phyloP scores from a whole-genome alignment of 2,329 filamentous ascomycete genomes.

The Phaeomoniella chlamydospora region DNA sequence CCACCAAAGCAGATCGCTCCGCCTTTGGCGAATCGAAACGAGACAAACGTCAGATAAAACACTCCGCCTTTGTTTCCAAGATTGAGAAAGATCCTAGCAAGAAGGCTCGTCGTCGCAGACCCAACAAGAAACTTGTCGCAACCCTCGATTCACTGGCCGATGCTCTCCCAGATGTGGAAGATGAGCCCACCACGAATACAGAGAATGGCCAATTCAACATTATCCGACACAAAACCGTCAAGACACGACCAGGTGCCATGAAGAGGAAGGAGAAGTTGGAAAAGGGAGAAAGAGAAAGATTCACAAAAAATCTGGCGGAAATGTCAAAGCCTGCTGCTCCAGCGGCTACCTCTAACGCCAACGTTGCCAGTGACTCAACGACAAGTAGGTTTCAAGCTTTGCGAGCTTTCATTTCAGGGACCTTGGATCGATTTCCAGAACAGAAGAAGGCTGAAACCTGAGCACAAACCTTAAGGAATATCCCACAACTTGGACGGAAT shows the following conservation, averaged over 20 bases:
- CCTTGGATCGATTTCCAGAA: constrained; percentile 5
- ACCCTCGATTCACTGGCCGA: constrained; percentile 64
- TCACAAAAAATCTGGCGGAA: constrained; percentile 68
- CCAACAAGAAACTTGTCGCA: constrained; percentile 63
- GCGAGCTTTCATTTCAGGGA: constrained; percentile 6
- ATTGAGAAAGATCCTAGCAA: constrained; percentile 46
- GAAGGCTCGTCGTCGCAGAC: constrained; percentile 45
- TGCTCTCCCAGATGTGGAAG: constrained; percentile 54
- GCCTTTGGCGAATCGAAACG: constrained; percentile 42
- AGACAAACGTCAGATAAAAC: constrained; percentile 72
- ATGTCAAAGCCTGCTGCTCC: constrained; percentile 35
- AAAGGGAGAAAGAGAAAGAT: constrained; percentile 66
- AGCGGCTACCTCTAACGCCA: constrained; percentile 10
- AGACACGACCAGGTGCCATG: constrained; percentile 61
- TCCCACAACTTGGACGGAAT: too few species aligned
- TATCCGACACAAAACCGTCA: constrained; percentile 60
- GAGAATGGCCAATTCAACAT: constrained; percentile 42
- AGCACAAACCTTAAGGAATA: too few species aligned
- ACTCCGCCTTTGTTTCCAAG: constrained; percentile 62
- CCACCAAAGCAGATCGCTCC: not conserved
- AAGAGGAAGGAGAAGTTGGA: constrained; percentile 74
- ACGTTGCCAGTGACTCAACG: constrained; percentile 4
- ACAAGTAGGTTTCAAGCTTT: constrained; percentile 11
- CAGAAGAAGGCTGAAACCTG: too few species aligned
- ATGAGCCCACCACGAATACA: constrained; percentile 17